Evolutionary conservation across 2,329 filamentous ascomycete genomes (phyloP).

Genomic region (Lecanicillium sp.): DNA sequence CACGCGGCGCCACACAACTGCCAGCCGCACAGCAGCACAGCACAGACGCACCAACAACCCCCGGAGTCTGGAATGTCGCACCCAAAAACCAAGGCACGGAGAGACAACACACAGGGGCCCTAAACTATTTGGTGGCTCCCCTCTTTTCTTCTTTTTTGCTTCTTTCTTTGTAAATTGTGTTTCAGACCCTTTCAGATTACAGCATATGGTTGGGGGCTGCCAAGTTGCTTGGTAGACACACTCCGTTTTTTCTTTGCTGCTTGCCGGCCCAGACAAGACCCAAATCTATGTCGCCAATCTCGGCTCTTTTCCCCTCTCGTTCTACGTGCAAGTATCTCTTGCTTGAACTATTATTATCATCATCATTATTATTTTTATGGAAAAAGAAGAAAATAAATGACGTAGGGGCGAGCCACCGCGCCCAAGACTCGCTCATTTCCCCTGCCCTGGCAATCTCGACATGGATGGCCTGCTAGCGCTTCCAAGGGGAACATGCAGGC

Average conservation of each 20-base stretch:
- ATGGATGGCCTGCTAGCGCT: slow-evolving; percentile 5
- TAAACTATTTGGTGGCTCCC: too few species aligned
- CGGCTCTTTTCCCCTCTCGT: too few species aligned
- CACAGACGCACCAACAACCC: too few species aligned
- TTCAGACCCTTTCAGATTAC: slow-evolving; percentile 4
- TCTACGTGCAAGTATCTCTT: too few species aligned
- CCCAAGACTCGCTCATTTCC: slow-evolving; percentile 4
- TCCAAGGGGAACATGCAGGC: too few species aligned
- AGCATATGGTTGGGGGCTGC: slow-evolving; percentile 7
- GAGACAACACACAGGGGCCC: background rate
- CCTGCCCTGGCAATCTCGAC: background rate
- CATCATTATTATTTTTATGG: background rate
- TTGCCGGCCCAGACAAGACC: background rate
- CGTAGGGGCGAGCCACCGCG: too few species aligned
- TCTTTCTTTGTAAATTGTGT: too few species aligned
- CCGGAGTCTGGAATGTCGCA: background rate
- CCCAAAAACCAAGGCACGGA: background rate
- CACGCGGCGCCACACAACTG: too few species aligned
- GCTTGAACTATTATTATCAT: too few species aligned
- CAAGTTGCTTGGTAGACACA: too few species aligned
- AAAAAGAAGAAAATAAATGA: background rate
- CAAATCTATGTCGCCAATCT: slow-evolving; percentile 2
- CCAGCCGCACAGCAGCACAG: too few species aligned
- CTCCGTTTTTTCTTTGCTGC: slow-evolving; percentile 1
- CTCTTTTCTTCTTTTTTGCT: too few species aligned